Evolutionary conservation across 2,329 filamentous ascomycete species (phyloP).

Genomic region (Coniochaeta ligniaria): DNA sequence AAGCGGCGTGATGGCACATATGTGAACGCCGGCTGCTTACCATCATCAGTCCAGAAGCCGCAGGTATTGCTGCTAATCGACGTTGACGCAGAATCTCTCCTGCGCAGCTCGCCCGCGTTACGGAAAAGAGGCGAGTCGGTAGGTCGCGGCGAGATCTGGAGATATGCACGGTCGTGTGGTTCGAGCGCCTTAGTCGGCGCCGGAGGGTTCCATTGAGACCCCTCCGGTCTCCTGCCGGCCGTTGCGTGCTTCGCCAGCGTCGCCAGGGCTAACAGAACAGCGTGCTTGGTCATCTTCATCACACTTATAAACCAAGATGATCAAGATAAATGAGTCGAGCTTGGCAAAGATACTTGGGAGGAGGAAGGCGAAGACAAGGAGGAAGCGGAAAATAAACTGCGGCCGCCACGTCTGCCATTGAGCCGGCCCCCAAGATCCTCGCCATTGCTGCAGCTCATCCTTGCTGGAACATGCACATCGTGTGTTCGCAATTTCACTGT

Average conservation of each 20-base stretch:
- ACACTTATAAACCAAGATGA: background rate
- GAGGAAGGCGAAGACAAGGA: background rate
- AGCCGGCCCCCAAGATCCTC: background rate
- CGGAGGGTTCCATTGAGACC: background rate
- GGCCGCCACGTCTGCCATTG: background rate
- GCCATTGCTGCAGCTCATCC: background rate
- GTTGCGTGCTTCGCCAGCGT: background rate
- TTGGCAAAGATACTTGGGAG: no score
- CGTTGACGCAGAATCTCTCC: background rate
- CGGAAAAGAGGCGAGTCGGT: conserved; percentile 1
- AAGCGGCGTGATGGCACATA: background rate
- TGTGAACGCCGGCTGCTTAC: background rate
- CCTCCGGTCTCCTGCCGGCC: background rate
- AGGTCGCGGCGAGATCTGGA: conserved; percentile 5
- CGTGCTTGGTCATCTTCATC: background rate
- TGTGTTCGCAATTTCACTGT: background rate
- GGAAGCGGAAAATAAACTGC: background rate
- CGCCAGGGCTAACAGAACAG: background rate
- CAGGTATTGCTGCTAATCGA: conserved; percentile 6
- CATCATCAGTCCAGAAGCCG: conserved; percentile 6
- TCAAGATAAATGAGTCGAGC: background rate
- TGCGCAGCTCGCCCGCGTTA: background rate
- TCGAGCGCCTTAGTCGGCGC: background rate
- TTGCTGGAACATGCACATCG: background rate
- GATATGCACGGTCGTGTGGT: conserved; percentile 2